Evolutionary conservation across 768 basidiomycete species (phyloP), one percentile per base, ranked within the genome.

Genomic region (Suillus plorans): DNA sequence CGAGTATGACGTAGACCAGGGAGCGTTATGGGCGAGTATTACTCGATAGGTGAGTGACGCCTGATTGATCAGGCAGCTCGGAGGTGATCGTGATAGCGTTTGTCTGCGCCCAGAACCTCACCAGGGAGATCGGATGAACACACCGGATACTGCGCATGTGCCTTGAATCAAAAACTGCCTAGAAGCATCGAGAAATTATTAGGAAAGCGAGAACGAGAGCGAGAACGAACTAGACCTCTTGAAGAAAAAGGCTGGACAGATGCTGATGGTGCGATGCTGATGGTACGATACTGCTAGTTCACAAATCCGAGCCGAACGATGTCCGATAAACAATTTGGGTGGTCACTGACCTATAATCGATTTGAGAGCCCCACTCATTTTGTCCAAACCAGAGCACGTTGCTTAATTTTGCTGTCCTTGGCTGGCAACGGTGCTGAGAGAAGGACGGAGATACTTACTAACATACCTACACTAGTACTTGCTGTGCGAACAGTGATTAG

Each of bases 331-430:
- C 53, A 57, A 65, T n/a, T n/a, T 14, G 36, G 63, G n/a, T 16
- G 50, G 37, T 41, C 57, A 13, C n/a, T 16, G 36, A 14, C 37
- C 13, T 45, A 31, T 34, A 49, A 42, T 49, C 31, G 57, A 45
- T 47, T 45, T 37, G 49, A 41, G 6, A 68, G 44, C 3, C 2
- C 37, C 3, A 25, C 34, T 18, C 12, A 9, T 16, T n/a, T 39
- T 53, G 31, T 39, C 16, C 14, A 25, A 49, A n/a, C 59, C 44
- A 18, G 49, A 13, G 49, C 63, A 63, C 58, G 72, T 72, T 65
- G 58, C 36, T 13, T 31, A 18, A 31, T 10, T 53, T 53, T 31
- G 18, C 31, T 13, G 31, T 34, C 52, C 5, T 53, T 20, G 3
- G 31, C 52, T 55, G 53, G 31, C 10, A 55, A 10, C 10, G 18